Evolutionary conservation across 2,329 filamentous ascomycete species (phyloP).

Genomic region (Penicillium sp.): DNA sequence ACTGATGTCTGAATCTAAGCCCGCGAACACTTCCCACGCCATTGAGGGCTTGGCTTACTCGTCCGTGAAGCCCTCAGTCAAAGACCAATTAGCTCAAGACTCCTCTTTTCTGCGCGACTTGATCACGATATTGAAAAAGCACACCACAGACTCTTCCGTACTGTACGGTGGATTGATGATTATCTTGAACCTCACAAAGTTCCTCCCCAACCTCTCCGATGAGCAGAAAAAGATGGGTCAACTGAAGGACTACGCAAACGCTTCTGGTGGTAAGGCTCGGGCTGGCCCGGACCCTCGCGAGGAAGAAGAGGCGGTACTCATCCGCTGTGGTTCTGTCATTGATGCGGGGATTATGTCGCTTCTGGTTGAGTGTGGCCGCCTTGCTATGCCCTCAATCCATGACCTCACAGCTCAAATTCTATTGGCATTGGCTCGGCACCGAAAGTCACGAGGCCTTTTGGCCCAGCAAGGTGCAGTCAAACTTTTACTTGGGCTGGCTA

Average conservation of each 20-base stretch:
- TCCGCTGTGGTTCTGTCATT: slow-evolving; percentile 75
- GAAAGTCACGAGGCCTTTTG: slow-evolving; percentile 72
- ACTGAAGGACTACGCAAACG: slow-evolving; percentile 91
- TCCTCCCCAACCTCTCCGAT: slow-evolving; percentile 74
- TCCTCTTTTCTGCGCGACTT: slow-evolving; percentile 67
- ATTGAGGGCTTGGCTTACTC: slow-evolving; percentile 92
- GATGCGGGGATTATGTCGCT: slow-evolving; percentile 75
- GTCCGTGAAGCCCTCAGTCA: slow-evolving; percentile 80
- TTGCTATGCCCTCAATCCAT: slow-evolving; percentile 66
- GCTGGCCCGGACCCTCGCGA: slow-evolving; percentile 64
- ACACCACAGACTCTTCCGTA: slow-evolving; percentile 65
- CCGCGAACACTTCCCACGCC: slow-evolving; percentile 66
- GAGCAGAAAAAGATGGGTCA: slow-evolving; percentile 91
- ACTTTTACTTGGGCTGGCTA: slow-evolving; percentile 71
- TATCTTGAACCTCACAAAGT: slow-evolving; percentile 79
- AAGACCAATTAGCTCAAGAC: slow-evolving; percentile 75
- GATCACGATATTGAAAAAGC: slow-evolving; percentile 49
- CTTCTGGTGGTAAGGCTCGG: slow-evolving; percentile 70
- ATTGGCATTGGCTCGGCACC: slow-evolving; percentile 72
- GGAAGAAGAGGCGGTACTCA: slow-evolving; percentile 71
- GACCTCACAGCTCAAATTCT: slow-evolving; percentile 74
- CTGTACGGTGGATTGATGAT: slow-evolving; percentile 87
- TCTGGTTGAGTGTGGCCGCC: slow-evolving; percentile 73
- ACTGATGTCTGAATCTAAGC: slow-evolving; percentile 42
- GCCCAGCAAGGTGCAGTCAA: slow-evolving; percentile 93